Base-by-base conservation (phyloP, 129 eudicot genomes). In the Heracleum sosnowskyi region DNA sequence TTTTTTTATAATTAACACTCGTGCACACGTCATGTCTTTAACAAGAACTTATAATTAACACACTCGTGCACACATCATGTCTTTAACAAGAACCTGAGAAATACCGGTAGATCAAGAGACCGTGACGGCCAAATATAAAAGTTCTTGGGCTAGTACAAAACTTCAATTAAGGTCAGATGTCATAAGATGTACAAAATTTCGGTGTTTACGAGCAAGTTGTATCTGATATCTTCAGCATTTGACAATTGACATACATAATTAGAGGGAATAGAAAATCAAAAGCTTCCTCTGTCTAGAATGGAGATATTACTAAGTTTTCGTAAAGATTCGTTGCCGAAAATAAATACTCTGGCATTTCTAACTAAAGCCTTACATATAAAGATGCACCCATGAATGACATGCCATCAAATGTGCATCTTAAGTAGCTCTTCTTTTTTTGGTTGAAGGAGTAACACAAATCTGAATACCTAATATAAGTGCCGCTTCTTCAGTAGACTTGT, bases 381-480 rank as follows among this genome's bases (percentile, higher is more conserved):
- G 22, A 51, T 18, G 34, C 46, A 37, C 33, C 0, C 17, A n/a
- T 60, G 33, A 60, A 60, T 60, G 68, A 26, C 34, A 60, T 60
- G 34, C 68, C 68, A n/a, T 60, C 16, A 60, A n/a, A 26, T 9
- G 34, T 60, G 68, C 68, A 60, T n/a, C 68, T 60, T 60, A 60
- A 24, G 33, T 26, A n/a, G 16, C 68, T n/a, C 68, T 60, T 60
- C 26, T 3, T 60, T 60, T 60, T 60, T 3, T 60, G 68, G 33
- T 60, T 60, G 5, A 60, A 60, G 68, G 33, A 60, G 34, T 60
- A 60, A 60, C 68, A 60, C 68, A 26, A 60, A 60, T 60, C 68
- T 60, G 68, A 60, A 60, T 60, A 60, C 68, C 68, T 60, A 60
- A 60, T 60, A 26, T 60, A 60, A 13, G 57, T 49, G 66, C 44